A percentile compares a stretch with the other conserved stretches of the same genome.
Conservation (phyloP, 208 protist genomes). For the Crithidia sp. region DNA sequence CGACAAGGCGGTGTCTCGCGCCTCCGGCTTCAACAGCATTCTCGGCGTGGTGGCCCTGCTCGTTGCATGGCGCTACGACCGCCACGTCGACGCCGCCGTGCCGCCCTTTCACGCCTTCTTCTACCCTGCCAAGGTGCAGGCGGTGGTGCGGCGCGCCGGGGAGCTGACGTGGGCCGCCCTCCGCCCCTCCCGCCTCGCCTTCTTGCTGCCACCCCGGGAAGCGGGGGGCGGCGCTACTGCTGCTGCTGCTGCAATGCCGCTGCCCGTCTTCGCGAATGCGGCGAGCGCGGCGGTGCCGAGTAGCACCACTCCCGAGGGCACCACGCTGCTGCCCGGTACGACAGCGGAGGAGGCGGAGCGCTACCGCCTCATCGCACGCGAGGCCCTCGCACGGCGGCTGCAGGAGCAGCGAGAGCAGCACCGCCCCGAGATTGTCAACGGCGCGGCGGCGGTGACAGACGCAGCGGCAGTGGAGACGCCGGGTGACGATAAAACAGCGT, state of each 20-base stretch:
- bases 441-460: neutral
- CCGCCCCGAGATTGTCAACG: neutral
- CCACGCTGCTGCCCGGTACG: conserved; percentile 63
- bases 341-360: conserved; percentile 80
- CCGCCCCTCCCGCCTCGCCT: neutral
- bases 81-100: conserved; percentile 11
- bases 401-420: conserved; percentile 37
- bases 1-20: neutral
- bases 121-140: conserved; percentile 23
- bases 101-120: conserved; percentile 35
- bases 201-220: conserved; percentile 13
- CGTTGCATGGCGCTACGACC: conserved; percentile 36
- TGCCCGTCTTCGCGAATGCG: conserved; percentile 19
- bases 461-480: neutral
- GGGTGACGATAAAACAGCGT: conserved; percentile 22
- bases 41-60: conserved; percentile 21
- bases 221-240: conserved; percentile 11
- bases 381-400: conserved; percentile 58
- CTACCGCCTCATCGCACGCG: conserved; percentile 66
- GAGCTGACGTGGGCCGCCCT: conserved; percentile 1
- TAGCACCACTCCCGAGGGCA: neutral
- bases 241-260: conserved; percentile 9
- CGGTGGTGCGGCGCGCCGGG: conserved; percentile 11
- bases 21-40: conserved; percentile 3
- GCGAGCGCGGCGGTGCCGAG: neutral